A percentile compares a stretch with the other conserved stretches of the same genome.
Conservation (phyloP, 805 yeast species). For the Grigorovia yakushimaensis region DNA sequence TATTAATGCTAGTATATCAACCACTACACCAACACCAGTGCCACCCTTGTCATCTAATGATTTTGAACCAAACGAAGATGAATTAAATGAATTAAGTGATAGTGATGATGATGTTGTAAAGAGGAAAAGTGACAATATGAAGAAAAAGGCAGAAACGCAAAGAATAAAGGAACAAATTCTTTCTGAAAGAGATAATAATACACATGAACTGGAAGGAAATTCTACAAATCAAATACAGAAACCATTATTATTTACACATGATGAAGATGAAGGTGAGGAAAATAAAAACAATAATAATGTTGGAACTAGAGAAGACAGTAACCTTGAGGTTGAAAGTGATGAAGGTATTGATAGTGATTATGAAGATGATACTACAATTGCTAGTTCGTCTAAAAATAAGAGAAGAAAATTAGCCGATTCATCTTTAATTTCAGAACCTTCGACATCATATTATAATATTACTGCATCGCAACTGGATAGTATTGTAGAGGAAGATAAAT, state of each 20-base stretch:
- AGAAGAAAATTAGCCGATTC: not conserved
- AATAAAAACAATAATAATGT: not conserved
- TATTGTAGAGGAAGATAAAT: not conserved
- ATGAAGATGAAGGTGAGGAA: not conserved
- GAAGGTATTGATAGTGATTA: not conserved
- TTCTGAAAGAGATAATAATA: not conserved
- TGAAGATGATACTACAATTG: not conserved
- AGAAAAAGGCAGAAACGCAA: not conserved
- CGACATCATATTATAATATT: not conserved
- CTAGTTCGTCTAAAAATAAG: not conserved
- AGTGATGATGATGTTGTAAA: constrained; percentile 1
- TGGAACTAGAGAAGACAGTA: not conserved
- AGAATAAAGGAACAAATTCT: not conserved
- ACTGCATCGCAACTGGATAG: not conserved
- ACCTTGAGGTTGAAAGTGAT: not conserved
- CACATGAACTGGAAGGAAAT: not conserved
- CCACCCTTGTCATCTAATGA: not conserved
- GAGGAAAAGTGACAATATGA: not conserved
- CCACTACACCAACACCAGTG: not conserved
- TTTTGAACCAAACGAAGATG: not conserved
- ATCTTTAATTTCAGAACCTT: not conserved
- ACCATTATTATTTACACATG: not conserved
- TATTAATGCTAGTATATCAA: not conserved
- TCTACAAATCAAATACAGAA: not conserved
- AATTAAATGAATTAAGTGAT: constrained; percentile 1